These are phyloP conservation scores for Cladorrhinum sp. DNA, from an alignment of 2,329 filamentous ascomycete genomes.

Conservation along the genomic window DNA sequence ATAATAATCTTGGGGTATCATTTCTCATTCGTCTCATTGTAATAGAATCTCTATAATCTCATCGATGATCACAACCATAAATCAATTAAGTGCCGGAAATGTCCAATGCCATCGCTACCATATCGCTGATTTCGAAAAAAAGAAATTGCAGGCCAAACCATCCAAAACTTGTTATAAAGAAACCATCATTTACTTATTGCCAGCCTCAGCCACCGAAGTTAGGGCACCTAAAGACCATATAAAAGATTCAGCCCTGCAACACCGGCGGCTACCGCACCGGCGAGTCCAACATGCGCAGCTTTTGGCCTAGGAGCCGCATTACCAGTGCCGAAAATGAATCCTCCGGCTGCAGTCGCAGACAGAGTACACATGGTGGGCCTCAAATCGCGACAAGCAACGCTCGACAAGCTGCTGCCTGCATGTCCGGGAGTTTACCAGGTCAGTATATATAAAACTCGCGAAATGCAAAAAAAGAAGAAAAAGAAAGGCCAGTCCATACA, in stretches of 20 bases:
- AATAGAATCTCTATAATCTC: not conserved
- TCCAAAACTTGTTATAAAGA: no score
- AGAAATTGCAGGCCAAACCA: no score
- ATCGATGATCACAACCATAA: no score
- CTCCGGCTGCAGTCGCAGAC: conserved; percentile 24
- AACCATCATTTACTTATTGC: not conserved
- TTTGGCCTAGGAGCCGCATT: conserved; percentile 30
- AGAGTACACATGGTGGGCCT: conserved; percentile 41
- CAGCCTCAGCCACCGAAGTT: no score
- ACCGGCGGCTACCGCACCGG: conserved; percentile 27
- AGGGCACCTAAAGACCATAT: not conserved
- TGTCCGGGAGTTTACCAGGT: not conserved
- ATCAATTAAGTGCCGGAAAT: no score
- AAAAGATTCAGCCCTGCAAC: conserved; percentile 20
- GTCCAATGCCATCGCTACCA: no score
- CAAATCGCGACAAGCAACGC: conserved; percentile 48
- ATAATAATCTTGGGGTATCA: not conserved
- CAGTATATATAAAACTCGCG: no score
- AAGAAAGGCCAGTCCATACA: conserved; percentile 37
- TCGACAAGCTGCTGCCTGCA: conserved; percentile 45
- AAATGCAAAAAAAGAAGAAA: no score
- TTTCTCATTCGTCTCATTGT: not conserved
- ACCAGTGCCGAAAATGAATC: conserved; percentile 29
- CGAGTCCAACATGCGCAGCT: conserved; percentile 24
- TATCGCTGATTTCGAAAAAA: not conserved